Evolutionary conservation across 805 yeast species (phyloP), one percentile per base, ranked within the genome.

Genomic region (Metschnikowia corniflorae): DNA sequence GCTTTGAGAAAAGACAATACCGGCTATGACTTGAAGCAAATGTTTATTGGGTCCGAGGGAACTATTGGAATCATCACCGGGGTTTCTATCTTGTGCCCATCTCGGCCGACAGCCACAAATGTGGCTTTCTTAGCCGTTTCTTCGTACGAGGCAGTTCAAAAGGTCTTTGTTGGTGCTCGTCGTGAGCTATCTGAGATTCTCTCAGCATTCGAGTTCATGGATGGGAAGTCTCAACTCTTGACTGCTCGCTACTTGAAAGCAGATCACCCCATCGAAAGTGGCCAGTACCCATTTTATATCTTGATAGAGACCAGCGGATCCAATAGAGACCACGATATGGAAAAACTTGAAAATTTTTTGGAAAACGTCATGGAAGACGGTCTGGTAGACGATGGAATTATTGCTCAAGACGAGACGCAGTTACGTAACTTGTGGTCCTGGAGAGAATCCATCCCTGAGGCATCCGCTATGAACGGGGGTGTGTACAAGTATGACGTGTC

Each of bases 401-500:
- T 93, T 46, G 96, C 98, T 6, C 96, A 88, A 61, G 97, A 89
- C 59, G 96, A 86, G 64, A 71, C 93, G 2, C 97, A 93, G 62
- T 63, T 86, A 42, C 71, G 70, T 43, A 79, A 78, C 38, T 72
- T 93, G 51, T 93, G 98, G 98, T 68, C 80, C 22, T 93, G 97
- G 97, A 80, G 98, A 66, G 98, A 93, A 64, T 75, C 82, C 44
- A 78, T 91, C 45, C 87, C 96, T 26, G 98, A 93, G 65, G 89
- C 96, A 6, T 73, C 86, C 6, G 82, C 85, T 33, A 72, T 76
- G 42, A 79, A 72, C 24, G 97, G 98, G 35, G 98, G 97, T 50
- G 97, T 91, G 35, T 93, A 91, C 70, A 93, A 93, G 66, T 93
- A 93, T 57, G 98, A 93, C 53, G 96, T 93, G 25, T 88, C 97